Conservation (phyloP, 352 stramenopile genomes). For the Thraustochytrium sp. region DNA sequence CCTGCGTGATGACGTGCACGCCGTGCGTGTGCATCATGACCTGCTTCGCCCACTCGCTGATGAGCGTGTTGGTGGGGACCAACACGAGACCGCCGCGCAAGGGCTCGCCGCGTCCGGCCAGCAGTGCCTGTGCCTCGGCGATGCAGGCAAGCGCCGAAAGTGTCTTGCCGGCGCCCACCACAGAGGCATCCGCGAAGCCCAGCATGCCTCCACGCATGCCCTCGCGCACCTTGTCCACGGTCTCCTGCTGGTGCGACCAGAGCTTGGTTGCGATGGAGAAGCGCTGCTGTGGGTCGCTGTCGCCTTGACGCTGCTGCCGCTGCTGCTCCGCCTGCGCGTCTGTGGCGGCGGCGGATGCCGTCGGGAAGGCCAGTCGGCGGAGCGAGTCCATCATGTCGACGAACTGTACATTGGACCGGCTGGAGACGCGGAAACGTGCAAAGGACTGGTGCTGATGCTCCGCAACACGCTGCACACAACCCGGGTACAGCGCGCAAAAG, state of each 20-base stretch:
- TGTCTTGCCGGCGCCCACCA: conserved; percentile 22
- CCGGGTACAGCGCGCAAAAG: background rate
- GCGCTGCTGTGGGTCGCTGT: background rate
- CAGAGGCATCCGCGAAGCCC: conserved; percentile 35
- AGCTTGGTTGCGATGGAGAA: conserved; percentile 15
- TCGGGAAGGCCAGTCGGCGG: background rate
- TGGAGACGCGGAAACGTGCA: background rate
- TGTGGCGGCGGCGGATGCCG: background rate
- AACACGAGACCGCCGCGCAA: conserved; percentile 2
- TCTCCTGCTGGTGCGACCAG: conserved; percentile 25
- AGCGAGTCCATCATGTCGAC: background rate
- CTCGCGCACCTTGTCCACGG: background rate
- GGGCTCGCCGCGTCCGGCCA: background rate
- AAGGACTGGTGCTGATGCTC: background rate
- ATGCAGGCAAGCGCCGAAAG: background rate
- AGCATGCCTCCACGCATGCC: background rate
- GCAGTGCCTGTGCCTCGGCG: background rate
- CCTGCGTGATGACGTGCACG: conserved; percentile 10
- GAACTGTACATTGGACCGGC: background rate
- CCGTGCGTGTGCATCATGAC: conserved; percentile 25
- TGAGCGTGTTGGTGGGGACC: conserved; percentile 25
- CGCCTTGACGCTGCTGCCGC: too few species aligned
- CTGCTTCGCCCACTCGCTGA: conserved; percentile 15
- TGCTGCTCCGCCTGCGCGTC: too few species aligned
- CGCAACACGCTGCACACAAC: background rate